Evolutionary conservation across 768 basidiomycete species (phyloP).

Genomic region (Sistotremastrum niveocremeum): DNA sequence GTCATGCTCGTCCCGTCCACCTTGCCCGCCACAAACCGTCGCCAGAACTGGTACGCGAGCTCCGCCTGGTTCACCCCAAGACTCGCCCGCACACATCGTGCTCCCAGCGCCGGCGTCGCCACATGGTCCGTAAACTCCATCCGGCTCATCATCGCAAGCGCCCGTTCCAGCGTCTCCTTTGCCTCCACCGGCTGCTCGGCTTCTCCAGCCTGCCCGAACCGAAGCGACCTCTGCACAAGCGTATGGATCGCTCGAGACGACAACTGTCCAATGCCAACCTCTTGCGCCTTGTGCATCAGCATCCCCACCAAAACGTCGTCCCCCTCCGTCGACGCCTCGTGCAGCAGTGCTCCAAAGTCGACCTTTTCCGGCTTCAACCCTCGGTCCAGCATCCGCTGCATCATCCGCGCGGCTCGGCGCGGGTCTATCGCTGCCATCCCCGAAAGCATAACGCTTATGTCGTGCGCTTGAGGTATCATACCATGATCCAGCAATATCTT

Average conservation of each 20-base stretch:
- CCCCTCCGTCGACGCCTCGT: constrained; percentile 35
- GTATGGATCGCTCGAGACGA: constrained; percentile 35
- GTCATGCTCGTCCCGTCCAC: constrained; percentile 35
- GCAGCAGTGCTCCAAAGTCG: constrained; percentile 49
- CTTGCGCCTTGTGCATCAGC: constrained; percentile 28
- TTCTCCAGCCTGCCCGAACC: constrained; percentile 4
- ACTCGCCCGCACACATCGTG: constrained; percentile 36
- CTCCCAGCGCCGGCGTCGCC: constrained; percentile 34
- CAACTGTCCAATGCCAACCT: constrained; percentile 21
- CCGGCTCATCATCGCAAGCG: constrained; percentile 28
- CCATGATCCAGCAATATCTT: constrained; percentile 30
- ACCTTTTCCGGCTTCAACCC: constrained; percentile 40
- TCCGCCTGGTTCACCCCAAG: constrained; percentile 32
- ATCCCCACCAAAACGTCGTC: constrained; percentile 30
- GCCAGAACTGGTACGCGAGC: constrained; percentile 53
- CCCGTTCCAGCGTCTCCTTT: constrained; percentile 24
- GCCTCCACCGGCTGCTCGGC: constrained; percentile 12
- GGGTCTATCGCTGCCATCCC: constrained; percentile 39
- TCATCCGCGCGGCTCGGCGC: constrained; percentile 27
- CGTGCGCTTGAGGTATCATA: constrained; percentile 46
- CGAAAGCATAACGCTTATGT: constrained; percentile 50
- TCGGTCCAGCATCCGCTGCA: constrained; percentile 35
- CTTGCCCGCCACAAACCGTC: constrained; percentile 27
- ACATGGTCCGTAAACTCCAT: constrained; percentile 23
- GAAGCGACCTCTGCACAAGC: constrained; percentile 31